Base-by-base conservation (phyloP, 305 asterid species). In the Fraxinus sp. region DNA sequence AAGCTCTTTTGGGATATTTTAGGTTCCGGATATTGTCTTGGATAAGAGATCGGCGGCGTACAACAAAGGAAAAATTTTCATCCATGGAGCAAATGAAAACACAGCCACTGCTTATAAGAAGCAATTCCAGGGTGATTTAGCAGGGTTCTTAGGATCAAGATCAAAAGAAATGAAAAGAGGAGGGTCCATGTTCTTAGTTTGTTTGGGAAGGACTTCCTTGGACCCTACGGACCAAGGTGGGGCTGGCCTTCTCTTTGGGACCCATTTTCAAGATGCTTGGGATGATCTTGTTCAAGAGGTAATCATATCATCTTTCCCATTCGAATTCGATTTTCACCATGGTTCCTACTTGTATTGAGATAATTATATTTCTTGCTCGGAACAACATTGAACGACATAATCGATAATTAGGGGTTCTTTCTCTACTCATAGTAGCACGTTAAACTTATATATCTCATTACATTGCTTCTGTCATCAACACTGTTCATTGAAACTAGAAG, bases 221-320 rank as follows among this genome's bases (percentile, higher is more conserved):
- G 96, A 96, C 84, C 97, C 99, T 36, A 85, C 97, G 6, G 97
- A 94, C 84, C 99, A 96, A 86, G 97, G 98, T 39, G 99, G 98
- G 77, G 97, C 99, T 8, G 99, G 99, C 0, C 87, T 93, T 71
- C 98, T 96, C 83, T 96, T 96, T 79, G 98, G 98, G 32, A 89
- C 98, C 72, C 97, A 96, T 86, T 94, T 91, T 85, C 95, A 96
- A 81, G 99, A 96, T 88, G 98, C 99, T 28, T 96, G 99, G 99
- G 90, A 96, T 78, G 99, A 96, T 86, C 98, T 96, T 77, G 98
- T 96, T 87, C 92, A 89, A 75, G 97, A 94, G 98, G 99, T 95
- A 89, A 78, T 71, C 76, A 71, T 71, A 71, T 71, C 41, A 71
- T 70, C 20, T 71, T 30, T 18, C 36, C 70, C 70, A 59, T 59